These are phyloP conservation scores for Vararia minispora DNA, from an alignment of 768 basidiomycete species.

Conservation along the genomic window DNA sequence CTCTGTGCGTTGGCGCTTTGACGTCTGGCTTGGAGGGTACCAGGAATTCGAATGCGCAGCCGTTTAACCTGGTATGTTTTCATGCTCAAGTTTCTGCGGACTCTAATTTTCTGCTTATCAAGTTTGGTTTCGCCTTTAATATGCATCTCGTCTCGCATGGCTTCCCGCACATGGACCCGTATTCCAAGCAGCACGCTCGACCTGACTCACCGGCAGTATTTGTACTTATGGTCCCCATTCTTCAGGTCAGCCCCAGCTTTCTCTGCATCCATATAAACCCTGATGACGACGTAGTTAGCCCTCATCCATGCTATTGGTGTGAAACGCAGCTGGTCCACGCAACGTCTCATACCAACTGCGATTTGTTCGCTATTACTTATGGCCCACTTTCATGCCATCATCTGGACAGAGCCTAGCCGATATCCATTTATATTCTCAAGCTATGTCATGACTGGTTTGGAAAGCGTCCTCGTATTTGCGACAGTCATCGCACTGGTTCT, in stretches of 20 bases:
- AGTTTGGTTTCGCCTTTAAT: slow-evolving; percentile 73
- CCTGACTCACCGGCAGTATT: slow-evolving; percentile 68
- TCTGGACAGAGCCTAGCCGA: slow-evolving; percentile 33
- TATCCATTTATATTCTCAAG: slow-evolving; percentile 72
- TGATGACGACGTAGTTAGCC: slow-evolving; percentile 31
- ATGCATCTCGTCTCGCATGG: slow-evolving; percentile 66
- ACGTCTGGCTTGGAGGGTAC: slow-evolving; percentile 59
- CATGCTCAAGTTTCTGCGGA: neutral
- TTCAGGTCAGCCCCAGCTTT: slow-evolving; percentile 40
- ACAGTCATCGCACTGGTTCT: slow-evolving; percentile 50
- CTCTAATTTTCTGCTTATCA: neutral
- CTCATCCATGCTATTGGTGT: slow-evolving; percentile 59
- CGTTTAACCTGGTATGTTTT: slow-evolving; percentile 58
- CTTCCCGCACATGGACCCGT: slow-evolving; percentile 37
- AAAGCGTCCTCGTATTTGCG: slow-evolving; percentile 45
- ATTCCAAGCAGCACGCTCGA: slow-evolving; percentile 38
- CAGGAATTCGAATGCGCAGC: slow-evolving; percentile 37
- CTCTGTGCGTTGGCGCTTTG: slow-evolving; percentile 54
- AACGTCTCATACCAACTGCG: slow-evolving; percentile 62
- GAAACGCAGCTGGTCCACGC: slow-evolving; percentile 48
- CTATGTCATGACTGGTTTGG: slow-evolving; percentile 64
- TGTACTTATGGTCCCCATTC: slow-evolving; percentile 58
- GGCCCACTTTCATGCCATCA: slow-evolving; percentile 54
- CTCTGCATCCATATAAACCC: neutral
- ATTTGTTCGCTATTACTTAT: slow-evolving; percentile 49